Evolutionary conservation across 768 basidiomycete species (phyloP).

Genomic region (Arthromyces matolae): DNA sequence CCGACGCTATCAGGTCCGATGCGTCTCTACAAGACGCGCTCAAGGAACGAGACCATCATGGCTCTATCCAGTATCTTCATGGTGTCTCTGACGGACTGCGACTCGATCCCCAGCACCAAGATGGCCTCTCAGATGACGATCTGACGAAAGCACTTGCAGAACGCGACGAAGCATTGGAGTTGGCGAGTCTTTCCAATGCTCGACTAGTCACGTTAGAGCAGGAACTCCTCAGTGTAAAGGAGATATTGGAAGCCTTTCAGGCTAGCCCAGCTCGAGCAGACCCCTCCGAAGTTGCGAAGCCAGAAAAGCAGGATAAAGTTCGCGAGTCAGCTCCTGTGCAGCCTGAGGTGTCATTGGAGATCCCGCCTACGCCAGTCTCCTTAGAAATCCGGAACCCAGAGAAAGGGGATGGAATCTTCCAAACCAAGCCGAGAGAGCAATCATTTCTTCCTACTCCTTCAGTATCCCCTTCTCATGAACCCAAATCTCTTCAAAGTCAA

Average conservation of each 20-base stretch:
- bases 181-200: slow-evolving; percentile 6
- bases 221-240: slow-evolving; percentile 18
- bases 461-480: no score
- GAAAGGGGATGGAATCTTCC: no score
- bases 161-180: slow-evolving; percentile 18
- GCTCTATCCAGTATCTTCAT: slow-evolving; percentile 11
- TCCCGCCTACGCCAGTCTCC: no score
- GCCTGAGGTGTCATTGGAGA: no score
- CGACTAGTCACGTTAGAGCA: slow-evolving; percentile 14
- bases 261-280: slow-evolving; percentile 6
- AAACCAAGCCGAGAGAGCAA: no score
- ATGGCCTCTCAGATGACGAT: slow-evolving; percentile 5
- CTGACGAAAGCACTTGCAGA: slow-evolving; percentile 17
- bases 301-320: background rate
- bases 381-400: no score
- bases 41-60: slow-evolving; percentile 11
- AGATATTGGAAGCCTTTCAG: slow-evolving; percentile 21
- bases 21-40: slow-evolving; percentile 12
- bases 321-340: background rate
- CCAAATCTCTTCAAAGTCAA: no score
- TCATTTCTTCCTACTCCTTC: no score
- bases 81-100: slow-evolving; percentile 15
- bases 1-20: slow-evolving; percentile 7
- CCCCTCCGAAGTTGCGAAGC: background rate
- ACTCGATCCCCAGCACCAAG: slow-evolving; percentile 7